Evolutionary conservation across 139 green algal genomes (phyloP), one percentile per base, ranked within the genome.

Genomic region (Zygnema cylindricum): DNA sequence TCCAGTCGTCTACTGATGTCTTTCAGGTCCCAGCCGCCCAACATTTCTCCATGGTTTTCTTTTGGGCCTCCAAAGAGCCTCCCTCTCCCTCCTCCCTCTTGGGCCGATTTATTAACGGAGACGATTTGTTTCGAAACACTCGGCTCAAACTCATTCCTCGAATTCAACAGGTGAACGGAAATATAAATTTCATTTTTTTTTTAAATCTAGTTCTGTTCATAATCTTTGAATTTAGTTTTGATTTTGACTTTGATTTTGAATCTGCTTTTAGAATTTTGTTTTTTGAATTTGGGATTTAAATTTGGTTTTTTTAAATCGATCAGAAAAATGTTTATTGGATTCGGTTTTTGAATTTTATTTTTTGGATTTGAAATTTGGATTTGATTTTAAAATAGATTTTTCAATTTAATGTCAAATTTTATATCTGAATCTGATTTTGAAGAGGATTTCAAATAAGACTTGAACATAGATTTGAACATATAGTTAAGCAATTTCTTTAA

Each of bases 101-200:
- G 1, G 63, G 40, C 25, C 81, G 63, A 22, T 91, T 91, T 32
- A n/a, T 91, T 11, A 3, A 89, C 11, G 87, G 81, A 23, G 81
- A 89, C 36, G 87, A 88, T 32, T 23, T 43, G 33, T 91, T 91
- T 82, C 69, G 87, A 23, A 90, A 91, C 55, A 22, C 63, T 3
- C 81, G 87, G 25, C 69, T 91, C 38, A 91, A 91, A 69, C 87
- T 91, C 82, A 91, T 91, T 32, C 87, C 87, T 2, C 75, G 82
- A 32, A 76, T 91, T 30, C 23, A 43, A 43, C 42, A 91, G 77
- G 86, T 91, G 71, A 1, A 43, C 33, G 1, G n/a, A n/a, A n/a
- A n/a, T n/a, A n/a, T n/a, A n/a, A n/a, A n/a, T n/a, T n/a, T n/a
- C n/a, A n/a, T n/a, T n/a, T 85, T 35, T 22, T 21, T 22, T 82